Percentiles rank a stretch among this genome's conserved stretches.
Evolutionary conservation across 306 rosid genomes (phyloP).

Genomic region (Malus fusca): DNA sequence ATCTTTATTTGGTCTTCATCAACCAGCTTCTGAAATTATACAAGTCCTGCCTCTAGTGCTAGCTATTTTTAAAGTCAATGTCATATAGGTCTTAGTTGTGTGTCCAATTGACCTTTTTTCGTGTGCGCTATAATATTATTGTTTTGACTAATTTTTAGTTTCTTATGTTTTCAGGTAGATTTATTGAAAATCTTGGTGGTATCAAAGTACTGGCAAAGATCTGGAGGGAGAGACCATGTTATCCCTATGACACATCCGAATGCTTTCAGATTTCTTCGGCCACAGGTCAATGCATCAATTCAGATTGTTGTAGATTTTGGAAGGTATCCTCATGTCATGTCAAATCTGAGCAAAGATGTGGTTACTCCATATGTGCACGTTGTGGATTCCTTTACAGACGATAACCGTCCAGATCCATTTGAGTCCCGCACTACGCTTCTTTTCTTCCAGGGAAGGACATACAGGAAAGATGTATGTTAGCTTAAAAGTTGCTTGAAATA

Average conservation of each 20-base stretch:
- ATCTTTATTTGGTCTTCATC: neutral
- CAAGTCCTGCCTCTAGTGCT: neutral
- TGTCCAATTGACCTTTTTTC: neutral
- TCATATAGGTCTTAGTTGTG: neutral
- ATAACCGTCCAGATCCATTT: constrained; percentile 63
- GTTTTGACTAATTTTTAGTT: constrained; percentile 14
- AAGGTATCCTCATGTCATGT: constrained; percentile 64
- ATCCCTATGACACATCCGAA: constrained; percentile 96
- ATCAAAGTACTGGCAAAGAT: constrained; percentile 79
- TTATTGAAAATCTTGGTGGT: constrained; percentile 45
- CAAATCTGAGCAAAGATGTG: constrained; percentile 84
- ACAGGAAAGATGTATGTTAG: constrained; percentile 75
- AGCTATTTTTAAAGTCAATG: neutral
- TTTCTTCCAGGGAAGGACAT: constrained; percentile 82
- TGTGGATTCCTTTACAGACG: constrained; percentile 72
- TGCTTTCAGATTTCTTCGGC: constrained; percentile 86
- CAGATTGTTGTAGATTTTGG: constrained; percentile 97
- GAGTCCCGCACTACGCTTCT: constrained; percentile 69
- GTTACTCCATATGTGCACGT: constrained; percentile 90
- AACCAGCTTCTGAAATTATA: neutral
- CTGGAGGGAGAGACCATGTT: constrained; percentile 82
- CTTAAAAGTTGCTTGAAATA: constrained; percentile 5
- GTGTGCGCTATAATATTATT: neutral
- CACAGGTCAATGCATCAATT: constrained; percentile 65
- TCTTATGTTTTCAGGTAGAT: constrained; percentile 60